Evolutionary conservation across 257 asterid species (phyloP).

Genomic region (Handroanthus guayacan): DNA sequence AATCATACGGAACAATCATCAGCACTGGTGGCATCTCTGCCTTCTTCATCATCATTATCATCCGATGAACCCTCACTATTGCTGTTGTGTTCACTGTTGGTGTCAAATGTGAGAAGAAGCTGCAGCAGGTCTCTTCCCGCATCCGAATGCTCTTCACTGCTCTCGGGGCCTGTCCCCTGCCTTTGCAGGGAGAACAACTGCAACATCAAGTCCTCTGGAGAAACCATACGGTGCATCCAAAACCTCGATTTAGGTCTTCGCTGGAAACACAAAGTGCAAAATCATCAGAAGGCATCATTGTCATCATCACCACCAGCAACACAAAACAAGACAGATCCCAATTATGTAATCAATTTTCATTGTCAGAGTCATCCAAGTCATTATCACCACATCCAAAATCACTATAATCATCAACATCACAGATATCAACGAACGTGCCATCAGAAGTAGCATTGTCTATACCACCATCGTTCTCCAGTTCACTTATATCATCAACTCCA

Average conservation of each 20-base stretch:
- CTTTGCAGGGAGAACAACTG: conserved; percentile 57
- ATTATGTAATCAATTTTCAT: conserved; percentile 29
- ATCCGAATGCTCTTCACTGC: conserved; percentile 41
- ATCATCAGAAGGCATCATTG: conserved; percentile 48
- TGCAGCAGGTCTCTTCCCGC: conserved; percentile 54
- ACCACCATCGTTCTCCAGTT: conserved; percentile 33
- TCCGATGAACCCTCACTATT: conserved; percentile 53
- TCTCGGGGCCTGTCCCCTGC: conserved; percentile 47
- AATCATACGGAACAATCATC: conserved; percentile 46
- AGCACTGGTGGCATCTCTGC: conserved; percentile 38
- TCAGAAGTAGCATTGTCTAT: conserved; percentile 25
- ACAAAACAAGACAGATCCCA: conserved; percentile 25
- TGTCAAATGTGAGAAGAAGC: conserved; percentile 51
- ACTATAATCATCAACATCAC: conserved; percentile 37
- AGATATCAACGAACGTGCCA: conserved; percentile 30
- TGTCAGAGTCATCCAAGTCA: conserved; percentile 32
- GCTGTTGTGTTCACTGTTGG: conserved; percentile 37
- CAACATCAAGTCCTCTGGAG: conserved; percentile 63
- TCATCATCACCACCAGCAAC: conserved; percentile 29
- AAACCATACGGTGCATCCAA: conserved; percentile 56
- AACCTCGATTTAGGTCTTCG: conserved; percentile 50
- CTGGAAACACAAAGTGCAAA: conserved; percentile 66
- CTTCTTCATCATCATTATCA: conserved; percentile 32
- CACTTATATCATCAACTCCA: conserved; percentile 26
- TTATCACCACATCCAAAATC: conserved; percentile 35